phyloP scores from a whole-genome alignment of 108 stramenopile genomes.

The Nitzschia putrida region DNA sequence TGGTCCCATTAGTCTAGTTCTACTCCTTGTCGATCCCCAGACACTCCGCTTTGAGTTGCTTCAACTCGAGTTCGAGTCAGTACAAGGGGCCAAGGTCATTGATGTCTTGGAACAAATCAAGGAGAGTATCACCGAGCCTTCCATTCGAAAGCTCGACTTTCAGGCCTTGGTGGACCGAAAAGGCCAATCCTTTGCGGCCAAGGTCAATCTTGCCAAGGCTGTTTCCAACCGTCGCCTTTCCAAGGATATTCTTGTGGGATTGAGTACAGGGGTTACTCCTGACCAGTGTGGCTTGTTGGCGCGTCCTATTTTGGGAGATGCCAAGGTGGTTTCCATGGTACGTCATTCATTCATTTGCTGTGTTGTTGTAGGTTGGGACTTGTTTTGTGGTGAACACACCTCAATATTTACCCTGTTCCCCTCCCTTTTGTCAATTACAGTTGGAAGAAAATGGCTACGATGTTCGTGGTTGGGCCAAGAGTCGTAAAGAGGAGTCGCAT shows the following conservation, averaged over 20 bases:
- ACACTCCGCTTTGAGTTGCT: constrained; percentile 78
- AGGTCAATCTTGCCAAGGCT: constrained; percentile 5
- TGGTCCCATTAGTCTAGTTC: constrained; percentile 34
- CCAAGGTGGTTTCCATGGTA: constrained; percentile 71
- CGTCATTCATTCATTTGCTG: constrained; percentile 12
- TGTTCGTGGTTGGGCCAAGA: constrained; percentile 13
- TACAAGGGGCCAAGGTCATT: constrained; percentile 48
- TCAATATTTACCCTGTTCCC: background rate
- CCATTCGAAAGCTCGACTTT: constrained; percentile 50
- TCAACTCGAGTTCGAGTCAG: constrained; percentile 78
- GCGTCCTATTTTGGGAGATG: constrained; percentile 67
- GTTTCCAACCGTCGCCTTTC: background rate
- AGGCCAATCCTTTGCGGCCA: background rate
- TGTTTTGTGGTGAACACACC: background rate
- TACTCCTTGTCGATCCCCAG: constrained; percentile 76
- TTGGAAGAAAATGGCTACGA: constrained; percentile 21
- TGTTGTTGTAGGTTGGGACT: background rate
- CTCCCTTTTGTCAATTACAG: background rate
- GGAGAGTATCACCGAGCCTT: constrained; percentile 63
- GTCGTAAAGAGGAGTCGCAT: constrained; percentile 8
- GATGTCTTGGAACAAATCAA: constrained; percentile 71
- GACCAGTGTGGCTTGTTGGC: constrained; percentile 50
- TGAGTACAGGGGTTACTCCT: constrained; percentile 50
- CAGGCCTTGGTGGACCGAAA: constrained; percentile 17
- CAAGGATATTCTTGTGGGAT: constrained; percentile 66